phyloP scores from a whole-genome alignment of 257 asterid species.

The Scutellaria baicalensis region DNA sequence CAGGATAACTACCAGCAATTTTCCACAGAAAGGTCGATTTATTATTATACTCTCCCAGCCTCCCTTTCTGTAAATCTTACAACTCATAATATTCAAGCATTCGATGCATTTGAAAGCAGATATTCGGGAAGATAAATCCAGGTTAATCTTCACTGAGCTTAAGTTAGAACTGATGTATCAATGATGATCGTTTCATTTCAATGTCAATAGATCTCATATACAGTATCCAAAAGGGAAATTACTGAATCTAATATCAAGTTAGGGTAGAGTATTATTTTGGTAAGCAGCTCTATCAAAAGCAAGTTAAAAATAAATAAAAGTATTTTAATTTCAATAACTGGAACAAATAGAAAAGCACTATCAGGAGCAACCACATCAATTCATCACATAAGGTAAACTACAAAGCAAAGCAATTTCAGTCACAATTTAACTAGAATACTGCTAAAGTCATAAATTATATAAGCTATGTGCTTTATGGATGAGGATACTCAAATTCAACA shows the following conservation, averaged over 20 bases:
- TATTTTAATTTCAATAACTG: background rate
- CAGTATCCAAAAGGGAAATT: background rate
- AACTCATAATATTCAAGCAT: background rate
- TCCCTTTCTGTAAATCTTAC: background rate
- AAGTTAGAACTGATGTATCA: too few relatives aligned
- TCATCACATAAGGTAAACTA: background rate
- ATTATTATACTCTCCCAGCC: background rate
- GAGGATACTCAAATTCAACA: background rate
- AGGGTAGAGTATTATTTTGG: background rate
- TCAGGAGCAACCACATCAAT: background rate
- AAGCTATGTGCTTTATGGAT: background rate
- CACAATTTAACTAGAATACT: background rate
- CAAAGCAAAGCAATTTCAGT: background rate
- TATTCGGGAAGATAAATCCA: background rate
- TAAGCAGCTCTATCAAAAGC: background rate
- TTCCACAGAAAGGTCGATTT: background rate
- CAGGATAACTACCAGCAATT: background rate
- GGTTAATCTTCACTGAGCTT: background rate
- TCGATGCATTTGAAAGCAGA: background rate
- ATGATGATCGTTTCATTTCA: background rate
- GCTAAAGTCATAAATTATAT: background rate
- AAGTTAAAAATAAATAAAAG: background rate
- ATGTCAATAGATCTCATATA: background rate
- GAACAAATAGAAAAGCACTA: background rate
- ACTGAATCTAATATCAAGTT: background rate